Base-by-base conservation (phyloP, 2,329 filamentous ascomycete species). In the Paramyrothecium sp. region DNA sequence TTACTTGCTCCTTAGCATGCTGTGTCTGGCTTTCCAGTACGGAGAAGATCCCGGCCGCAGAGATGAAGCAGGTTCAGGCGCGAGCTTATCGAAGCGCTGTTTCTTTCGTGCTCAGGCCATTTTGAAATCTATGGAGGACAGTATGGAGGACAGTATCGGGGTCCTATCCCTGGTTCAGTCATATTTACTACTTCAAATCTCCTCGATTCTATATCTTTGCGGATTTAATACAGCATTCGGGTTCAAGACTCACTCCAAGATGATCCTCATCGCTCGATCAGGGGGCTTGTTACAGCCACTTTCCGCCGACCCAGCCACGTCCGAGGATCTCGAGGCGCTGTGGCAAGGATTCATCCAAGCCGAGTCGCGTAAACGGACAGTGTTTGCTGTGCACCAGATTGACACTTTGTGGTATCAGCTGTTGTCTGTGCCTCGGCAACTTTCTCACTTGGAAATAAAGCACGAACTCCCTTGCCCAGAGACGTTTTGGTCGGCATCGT, bases 401-500 rank as follows among this genome's bases (percentile, higher is more conserved):
- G 76, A 78, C 56, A 69, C 75, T 0, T 60, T 77, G 2, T 78
- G 75, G 73, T 78, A 78, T 57, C 75, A 78, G 53, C 69, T 77
- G 53, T 63, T 78, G 12, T 74, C 71, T 2, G 65, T 74, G 17
- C 72, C 72, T 7, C 67, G 72, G 5, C 65, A 62, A 8, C 60
- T 75, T 16, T 74, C 73, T 1, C 69, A 78, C 48, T 64, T 78
- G 3, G 76, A 79, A 63, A 72, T 79, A 59, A 78, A 78, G 58
- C 73, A 78, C 54, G 71, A 75, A 17, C 64, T 79, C 3, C 76
- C 76, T 1, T 77, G 73, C 51, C 70, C 73, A 0, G 67, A 69
- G 50, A 67, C 68, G 16, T 67, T 68, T 54, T 79, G 76, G 76
- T 59, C 54, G 3, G 74, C 76, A 2, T 56, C 68, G 2, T 72